Base-by-base conservation (phyloP, 2,329 filamentous ascomycete genomes). In the Cladosporium sp. region DNA sequence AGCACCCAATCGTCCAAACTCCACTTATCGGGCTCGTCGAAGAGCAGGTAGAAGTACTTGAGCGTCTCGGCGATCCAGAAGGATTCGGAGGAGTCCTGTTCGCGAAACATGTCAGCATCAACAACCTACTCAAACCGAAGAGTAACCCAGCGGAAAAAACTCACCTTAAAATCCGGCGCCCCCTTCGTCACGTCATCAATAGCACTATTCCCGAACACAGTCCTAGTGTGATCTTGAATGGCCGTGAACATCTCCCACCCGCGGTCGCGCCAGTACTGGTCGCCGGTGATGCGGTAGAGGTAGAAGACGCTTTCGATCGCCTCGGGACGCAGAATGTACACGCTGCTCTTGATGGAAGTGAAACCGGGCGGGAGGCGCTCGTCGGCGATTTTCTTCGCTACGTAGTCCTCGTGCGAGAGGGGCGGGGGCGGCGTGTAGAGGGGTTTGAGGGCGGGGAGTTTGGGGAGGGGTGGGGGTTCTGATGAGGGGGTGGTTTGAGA, bases 1-100 rank as follows among this genome's bases (percentile, higher is more conserved):
- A 86, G 70, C 34, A 88, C 82, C 64, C 75, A 88, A 7, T 86
- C 78, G 64, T 89, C 85, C 61, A 89, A 66, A 61, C 76, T 85
- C 36, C 87, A 72, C 24, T 83, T 59, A n/a, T 78, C 74, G 0
- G 86, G 84, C 50, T 83, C 78, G 18, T 82, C 82, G 66, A 88
- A 96, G 43, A 95, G 76, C 51, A 96, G 68, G 66, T 89, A 96
- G 58, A 93, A 95, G 65, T 95, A 95, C 74, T 95, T 96, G 60
- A 96, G 73, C 36, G 89, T 96, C 76, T 96, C 90, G 3, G 87
- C 87, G 54, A 89, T 75, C 63, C 50, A 52, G 43, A 52, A 52
- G 11, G 42, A 47, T 22, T 52, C 50, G 9, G 24, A 15, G 3
- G 36, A 41, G 36, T 52, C 50, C 50, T 52, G 15, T 15, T n/a